Base-by-base conservation (phyloP, 306 rosid species). In the Carpinus fangiana region DNA sequence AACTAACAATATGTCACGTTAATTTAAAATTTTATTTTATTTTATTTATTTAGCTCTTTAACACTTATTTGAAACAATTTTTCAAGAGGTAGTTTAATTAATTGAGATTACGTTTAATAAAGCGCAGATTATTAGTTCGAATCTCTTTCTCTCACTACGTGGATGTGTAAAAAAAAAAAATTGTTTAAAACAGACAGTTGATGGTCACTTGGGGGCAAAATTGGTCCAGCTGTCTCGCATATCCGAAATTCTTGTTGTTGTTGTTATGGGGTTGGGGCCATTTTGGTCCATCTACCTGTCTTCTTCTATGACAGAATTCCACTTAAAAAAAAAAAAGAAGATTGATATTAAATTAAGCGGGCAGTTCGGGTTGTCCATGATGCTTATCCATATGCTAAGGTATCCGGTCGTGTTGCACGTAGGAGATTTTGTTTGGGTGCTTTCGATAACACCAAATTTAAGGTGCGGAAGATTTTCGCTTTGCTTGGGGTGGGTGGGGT, bases 371-470 rank as follows among this genome's bases (percentile, higher is more conserved):
- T 12, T 20, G 1, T 7, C 1, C 36, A 14, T 69, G 55, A 2
- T 69, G 61, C 78, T 70, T 73, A 80, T 73, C 82, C 80, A 53
- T 0, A n/a, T 31, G 4, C 1, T 34, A 12, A 8, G 78, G 80
- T 26, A 73, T 7, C 8, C 0, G 69, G 78, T 60, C 13, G 75
- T 46, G 38, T 68, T 68, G 53, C 82, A 77, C 80, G 78, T 70
- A 80, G 74, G 34, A n/a, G 51, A 53, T 17, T n/a, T 54, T 17
- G 26, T 36, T 79, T 41, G 20, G 53, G 36, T 8, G 17, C 16
- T 11, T 0, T 8, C 9, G 1, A 18, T 41, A 38, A 31, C 12
- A 65, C 66, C 66, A 57, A 3, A 51, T 21, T 53, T 55, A 14
- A 65, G 18, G 78, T 53, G 61, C 2, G 0, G 16, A 23, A 47